These are phyloP conservation scores for Kodamaea anthophila DNA, from an alignment of 1,139 yeast species.

Conservation along the genomic window DNA sequence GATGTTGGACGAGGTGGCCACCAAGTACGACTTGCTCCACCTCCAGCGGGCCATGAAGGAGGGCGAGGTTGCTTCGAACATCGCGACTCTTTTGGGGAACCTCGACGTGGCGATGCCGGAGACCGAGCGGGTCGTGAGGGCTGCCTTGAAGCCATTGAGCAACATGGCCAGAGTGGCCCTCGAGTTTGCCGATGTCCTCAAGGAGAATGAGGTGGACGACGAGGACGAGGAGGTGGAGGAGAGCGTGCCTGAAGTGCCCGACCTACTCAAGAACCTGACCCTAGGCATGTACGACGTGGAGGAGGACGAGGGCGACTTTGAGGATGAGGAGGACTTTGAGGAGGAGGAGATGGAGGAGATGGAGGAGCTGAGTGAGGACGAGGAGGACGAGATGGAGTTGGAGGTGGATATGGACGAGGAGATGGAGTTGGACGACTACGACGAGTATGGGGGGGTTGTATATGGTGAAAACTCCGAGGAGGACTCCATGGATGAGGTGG, in stretches of 20 bases:
- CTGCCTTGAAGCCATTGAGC: conserved; percentile 56
- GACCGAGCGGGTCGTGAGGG: conserved; percentile 51
- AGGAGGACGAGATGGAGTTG: conserved; percentile 17
- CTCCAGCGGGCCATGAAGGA: conserved; percentile 63
- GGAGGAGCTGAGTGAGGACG: conserved; percentile 25
- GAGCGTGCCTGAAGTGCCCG: conserved; percentile 64
- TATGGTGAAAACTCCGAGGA: no score
- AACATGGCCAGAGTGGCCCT: conserved; percentile 57
- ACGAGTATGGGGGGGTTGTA: conserved; percentile 18
- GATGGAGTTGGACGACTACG: conserved; percentile 18
- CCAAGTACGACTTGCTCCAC: conserved; percentile 52
- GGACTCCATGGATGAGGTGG: conserved; percentile 16
- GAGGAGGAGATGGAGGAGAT: conserved; percentile 21
- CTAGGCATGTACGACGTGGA: conserved; percentile 92
- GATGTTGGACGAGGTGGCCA: conserved; percentile 41
- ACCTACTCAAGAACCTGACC: conserved; percentile 79
- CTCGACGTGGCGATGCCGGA: conserved; percentile 70
- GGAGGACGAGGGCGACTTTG: conserved; percentile 18
- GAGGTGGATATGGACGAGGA: conserved; percentile 22
- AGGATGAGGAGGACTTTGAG: conserved; percentile 15
- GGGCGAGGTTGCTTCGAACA: conserved; percentile 51
- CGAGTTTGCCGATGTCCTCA: conserved; percentile 52
- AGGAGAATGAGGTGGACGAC: conserved; percentile 35
- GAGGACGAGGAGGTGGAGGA: conserved; percentile 54
- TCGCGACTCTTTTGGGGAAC: conserved; percentile 54